Evolutionary conservation across 2,329 filamentous ascomycete species (phyloP).

Genomic region (Fusarium pilosicola): DNA sequence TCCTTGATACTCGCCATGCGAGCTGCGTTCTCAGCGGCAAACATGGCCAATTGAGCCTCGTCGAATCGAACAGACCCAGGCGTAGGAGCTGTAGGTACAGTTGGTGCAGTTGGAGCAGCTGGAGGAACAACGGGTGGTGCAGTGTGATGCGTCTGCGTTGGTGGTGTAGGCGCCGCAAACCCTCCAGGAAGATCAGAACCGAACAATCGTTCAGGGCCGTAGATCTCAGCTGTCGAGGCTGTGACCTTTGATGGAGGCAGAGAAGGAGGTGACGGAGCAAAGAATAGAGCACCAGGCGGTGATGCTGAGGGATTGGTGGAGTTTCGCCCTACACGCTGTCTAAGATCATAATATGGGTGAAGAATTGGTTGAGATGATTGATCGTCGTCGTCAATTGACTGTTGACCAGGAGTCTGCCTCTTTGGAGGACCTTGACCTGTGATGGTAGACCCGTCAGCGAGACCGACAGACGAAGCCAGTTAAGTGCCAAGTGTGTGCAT

Average conservation of each 20-base stretch:
- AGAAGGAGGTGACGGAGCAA: constrained; percentile 54
- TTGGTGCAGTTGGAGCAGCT: constrained; percentile 13
- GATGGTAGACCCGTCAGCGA: constrained; percentile 29
- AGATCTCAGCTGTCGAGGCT: constrained; percentile 53
- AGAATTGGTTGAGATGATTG: constrained; percentile 39
- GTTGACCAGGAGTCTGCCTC: constrained; percentile 30
- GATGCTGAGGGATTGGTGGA: constrained; percentile 43
- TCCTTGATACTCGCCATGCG: constrained; percentile 59
- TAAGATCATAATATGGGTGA: constrained; percentile 41
- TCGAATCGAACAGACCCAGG: constrained; percentile 49
- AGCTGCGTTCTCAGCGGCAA: constrained; percentile 47
- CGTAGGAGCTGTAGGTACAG: constrained; percentile 6
- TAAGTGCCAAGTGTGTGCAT: not conserved
- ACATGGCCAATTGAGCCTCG: constrained; percentile 53
- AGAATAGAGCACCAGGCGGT: constrained; percentile 48
- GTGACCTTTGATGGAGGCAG: constrained; percentile 38
- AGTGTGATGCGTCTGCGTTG: constrained; percentile 22
- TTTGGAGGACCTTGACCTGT: constrained; percentile 42
- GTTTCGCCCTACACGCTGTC: constrained; percentile 33
- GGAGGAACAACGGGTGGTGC: constrained; percentile 18
- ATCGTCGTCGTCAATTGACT: constrained; percentile 40
- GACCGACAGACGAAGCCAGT: constrained; percentile 27
- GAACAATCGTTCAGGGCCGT: constrained; percentile 56
- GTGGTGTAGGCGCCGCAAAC: constrained; percentile 34
- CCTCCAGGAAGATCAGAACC: constrained; percentile 44